Evolutionary conservation across 306 rosid genomes (phyloP).

Genomic region (Quercus cerris): DNA sequence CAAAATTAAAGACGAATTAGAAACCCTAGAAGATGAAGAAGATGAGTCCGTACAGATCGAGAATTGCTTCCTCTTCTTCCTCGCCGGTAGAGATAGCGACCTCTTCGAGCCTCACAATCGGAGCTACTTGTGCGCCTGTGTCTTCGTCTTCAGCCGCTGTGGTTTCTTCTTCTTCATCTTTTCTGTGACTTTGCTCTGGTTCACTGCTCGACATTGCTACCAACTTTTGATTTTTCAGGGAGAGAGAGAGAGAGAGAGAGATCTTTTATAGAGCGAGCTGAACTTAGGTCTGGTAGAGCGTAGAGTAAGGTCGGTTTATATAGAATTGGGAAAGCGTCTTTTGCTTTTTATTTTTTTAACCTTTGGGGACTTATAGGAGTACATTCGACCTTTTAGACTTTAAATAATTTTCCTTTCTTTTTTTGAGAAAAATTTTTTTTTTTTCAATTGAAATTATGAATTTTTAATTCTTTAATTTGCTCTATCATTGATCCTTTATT

Average conservation of each 20-base stretch:
- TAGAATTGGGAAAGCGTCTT: too few relatives aligned
- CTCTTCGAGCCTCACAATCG: conserved; percentile 1
- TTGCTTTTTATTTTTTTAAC: too few relatives aligned
- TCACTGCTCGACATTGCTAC: neutral
- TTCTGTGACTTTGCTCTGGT: neutral
- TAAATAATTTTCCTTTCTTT: too few relatives aligned
- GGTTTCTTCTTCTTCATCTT: neutral
- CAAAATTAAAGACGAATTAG: neutral
- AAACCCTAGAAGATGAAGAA: neutral
- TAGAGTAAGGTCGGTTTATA: too few relatives aligned
- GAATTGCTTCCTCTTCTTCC: conserved; percentile 3
- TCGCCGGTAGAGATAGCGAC: conserved; percentile 1
- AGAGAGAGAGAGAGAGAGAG: neutral
- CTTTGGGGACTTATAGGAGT: too few relatives aligned
- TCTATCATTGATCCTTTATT: too few relatives aligned
- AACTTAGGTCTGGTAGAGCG: too few relatives aligned
- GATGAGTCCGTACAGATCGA: neutral
- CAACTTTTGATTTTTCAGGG: neutral
- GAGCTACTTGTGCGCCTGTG: conserved; percentile 7
- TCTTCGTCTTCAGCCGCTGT: conserved; percentile 7
- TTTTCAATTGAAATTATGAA: too few relatives aligned
- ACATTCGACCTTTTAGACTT: too few relatives aligned
- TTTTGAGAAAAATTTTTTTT: too few relatives aligned
- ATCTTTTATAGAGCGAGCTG: too few relatives aligned
- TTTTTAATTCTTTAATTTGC: too few relatives aligned